These are phyloP conservation scores for Talaromyces thailandensis DNA, from an alignment of 495 filamentous ascomycete genomes.

Conservation along the genomic window DNA sequence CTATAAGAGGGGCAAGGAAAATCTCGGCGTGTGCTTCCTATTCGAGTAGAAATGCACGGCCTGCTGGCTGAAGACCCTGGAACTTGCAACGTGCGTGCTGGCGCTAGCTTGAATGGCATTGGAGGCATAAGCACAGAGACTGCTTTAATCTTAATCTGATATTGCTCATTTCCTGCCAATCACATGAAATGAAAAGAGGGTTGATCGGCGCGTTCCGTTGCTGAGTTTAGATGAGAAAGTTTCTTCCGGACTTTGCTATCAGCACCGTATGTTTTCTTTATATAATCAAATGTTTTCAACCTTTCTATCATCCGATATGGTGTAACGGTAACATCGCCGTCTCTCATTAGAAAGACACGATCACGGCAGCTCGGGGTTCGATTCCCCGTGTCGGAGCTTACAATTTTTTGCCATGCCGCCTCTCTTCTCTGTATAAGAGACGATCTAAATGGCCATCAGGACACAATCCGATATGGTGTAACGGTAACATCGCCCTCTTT, in stretches of 20 bases:
- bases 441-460: too few species aligned
- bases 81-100: too few species aligned
- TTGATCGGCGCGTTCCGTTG: neutral
- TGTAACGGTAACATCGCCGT: neutral
- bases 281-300: too few species aligned
- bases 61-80: too few species aligned
- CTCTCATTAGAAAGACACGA: neutral
- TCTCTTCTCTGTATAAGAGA: too few species aligned
- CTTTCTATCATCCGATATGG: neutral
- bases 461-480: too few species aligned
- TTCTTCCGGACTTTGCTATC: too few species aligned
- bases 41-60: neutral
- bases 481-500: neutral
- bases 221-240: neutral
- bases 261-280: too few species aligned
- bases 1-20: neutral
- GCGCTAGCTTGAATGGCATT: too few species aligned
- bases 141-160: neutral
- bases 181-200: neutral
- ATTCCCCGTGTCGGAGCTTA: constrained; percentile 8
- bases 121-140: neutral
- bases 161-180: neutral
- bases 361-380: constrained; percentile 8
- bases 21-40: neutral
- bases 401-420: too few species aligned